phyloP scores from a whole-genome alignment of 768 basidiomycete species.

The Rhizopogon roseolus region DNA sequence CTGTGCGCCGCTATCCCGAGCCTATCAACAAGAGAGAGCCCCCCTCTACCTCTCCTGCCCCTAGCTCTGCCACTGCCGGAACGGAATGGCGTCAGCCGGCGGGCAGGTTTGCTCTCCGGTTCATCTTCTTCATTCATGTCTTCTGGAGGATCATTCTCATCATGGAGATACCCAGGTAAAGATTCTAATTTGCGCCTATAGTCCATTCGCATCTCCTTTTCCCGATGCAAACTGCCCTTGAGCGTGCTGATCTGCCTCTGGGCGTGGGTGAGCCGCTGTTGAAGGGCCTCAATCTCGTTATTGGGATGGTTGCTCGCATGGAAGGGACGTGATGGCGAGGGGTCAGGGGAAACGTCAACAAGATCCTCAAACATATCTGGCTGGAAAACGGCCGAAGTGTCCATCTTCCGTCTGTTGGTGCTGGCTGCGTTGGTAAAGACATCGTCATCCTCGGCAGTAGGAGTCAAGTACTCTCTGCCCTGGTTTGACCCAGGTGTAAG shows the following conservation, averaged over 20 bases:
- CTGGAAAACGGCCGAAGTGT: slow-evolving; percentile 45
- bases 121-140: slow-evolving; percentile 46
- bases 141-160: slow-evolving; percentile 33
- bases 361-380: slow-evolving; percentile 43
- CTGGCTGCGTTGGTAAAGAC: slow-evolving; percentile 60
- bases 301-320: slow-evolving; percentile 69
- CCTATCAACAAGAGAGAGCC: slow-evolving; percentile 53
- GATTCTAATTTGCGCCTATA: slow-evolving; percentile 51
- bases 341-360: slow-evolving; percentile 55
- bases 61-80: slow-evolving; percentile 38
- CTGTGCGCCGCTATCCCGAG: slow-evolving; percentile 54
- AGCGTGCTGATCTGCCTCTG: slow-evolving; percentile 83
- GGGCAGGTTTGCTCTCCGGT: slow-evolving; percentile 29
- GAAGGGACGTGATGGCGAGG: slow-evolving; percentile 57
- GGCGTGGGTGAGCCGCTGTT: slow-evolving; percentile 79
- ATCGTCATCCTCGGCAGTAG: slow-evolving; percentile 56
- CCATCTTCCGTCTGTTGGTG: slow-evolving; percentile 54
- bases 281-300: slow-evolving; percentile 78
- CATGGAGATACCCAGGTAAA: slow-evolving; percentile 29
- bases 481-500: slow-evolving; percentile 58
- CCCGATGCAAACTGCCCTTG: slow-evolving; percentile 71
- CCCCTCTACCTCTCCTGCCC: slow-evolving; percentile 49
- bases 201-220: slow-evolving; percentile 78
- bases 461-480: slow-evolving; percentile 48
- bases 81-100: slow-evolving; percentile 52